phyloP scores from a whole-genome alignment of 192 early-diverging fungal species.

The Entomortierella parvispora region DNA sequence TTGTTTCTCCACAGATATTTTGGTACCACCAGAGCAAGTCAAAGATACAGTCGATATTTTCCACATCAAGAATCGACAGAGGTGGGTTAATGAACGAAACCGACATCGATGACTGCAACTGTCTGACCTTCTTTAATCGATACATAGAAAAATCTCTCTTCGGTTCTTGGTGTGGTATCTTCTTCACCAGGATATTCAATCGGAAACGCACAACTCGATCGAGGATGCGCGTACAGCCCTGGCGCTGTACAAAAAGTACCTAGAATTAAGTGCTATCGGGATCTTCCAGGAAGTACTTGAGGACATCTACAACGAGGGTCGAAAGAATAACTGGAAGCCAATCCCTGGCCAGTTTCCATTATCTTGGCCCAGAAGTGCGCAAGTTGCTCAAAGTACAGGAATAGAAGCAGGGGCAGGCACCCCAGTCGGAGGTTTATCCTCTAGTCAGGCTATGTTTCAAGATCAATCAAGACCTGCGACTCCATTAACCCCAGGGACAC shows the following conservation, averaged over 20 bases:
- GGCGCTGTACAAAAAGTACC: constrained; percentile 84
- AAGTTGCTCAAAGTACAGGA: not conserved
- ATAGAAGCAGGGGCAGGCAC: not conserved
- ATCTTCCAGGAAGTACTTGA: constrained; percentile 80
- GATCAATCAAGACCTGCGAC: constrained; percentile 25
- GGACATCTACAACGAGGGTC: constrained; percentile 85
- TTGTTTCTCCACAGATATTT: constrained; percentile 68
- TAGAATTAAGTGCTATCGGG: constrained; percentile 68
- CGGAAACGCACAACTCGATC: constrained; percentile 89
- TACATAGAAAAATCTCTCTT: constrained; percentile 82
- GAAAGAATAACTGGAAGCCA: constrained; percentile 63
- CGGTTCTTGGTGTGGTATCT: constrained; percentile 94
- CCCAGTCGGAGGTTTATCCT: not conserved
- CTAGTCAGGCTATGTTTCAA: constrained; percentile 14
- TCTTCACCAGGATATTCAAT: constrained; percentile 85
- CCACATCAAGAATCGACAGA: constrained; percentile 80
- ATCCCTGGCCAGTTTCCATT: constrained; percentile 53
- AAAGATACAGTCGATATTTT: constrained; percentile 97
- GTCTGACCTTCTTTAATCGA: not conserved
- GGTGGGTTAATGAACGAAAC: constrained; percentile 56
- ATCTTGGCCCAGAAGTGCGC: constrained; percentile 25
- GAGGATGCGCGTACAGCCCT: constrained; percentile 93
- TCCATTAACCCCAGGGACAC: constrained; percentile 4
- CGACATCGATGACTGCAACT: not conserved
- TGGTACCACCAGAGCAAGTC: constrained; percentile 85